phyloP scores from a whole-genome alignment of 805 yeast genomes.

The Kluyveromyces aestuarii region DNA sequence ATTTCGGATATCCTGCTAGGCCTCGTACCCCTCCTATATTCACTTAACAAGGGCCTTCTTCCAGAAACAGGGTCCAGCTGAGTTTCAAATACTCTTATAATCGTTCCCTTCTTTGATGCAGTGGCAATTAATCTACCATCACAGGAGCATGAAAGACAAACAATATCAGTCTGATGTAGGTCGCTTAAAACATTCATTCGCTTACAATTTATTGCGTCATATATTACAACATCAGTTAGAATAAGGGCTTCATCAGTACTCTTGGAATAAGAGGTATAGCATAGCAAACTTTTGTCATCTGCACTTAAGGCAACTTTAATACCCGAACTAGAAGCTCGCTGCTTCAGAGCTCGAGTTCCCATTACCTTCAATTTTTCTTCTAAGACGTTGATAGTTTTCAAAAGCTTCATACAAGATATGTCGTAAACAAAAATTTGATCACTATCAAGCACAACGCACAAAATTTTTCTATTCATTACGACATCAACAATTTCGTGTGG shows the following conservation, averaged over 20 bases:
- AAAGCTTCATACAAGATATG: conserved; percentile 76
- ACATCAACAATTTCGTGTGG: conserved; percentile 67
- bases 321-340: neutral
- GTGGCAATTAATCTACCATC: conserved; percentile 58
- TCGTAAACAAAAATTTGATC: conserved; percentile 87
- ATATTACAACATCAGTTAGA: conserved; percentile 48
- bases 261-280: conserved; percentile 21
- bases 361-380: conserved; percentile 10
- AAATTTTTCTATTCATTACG: conserved; percentile 70
- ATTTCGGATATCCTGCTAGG: conserved; percentile 64
- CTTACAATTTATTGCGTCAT: conserved; percentile 63
- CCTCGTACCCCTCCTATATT: conserved; percentile 67
- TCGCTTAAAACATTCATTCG: conserved; percentile 47
- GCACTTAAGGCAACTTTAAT: conserved; percentile 19
- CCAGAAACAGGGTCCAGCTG: conserved; percentile 37
- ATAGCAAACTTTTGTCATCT: conserved; percentile 26
- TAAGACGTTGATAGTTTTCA: conserved; percentile 52
- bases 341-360: neutral
- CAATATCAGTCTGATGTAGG: conserved; percentile 25
- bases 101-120: conserved; percentile 64
- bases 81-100: conserved; percentile 50
- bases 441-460: conserved; percentile 58
- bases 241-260: conserved; percentile 26
- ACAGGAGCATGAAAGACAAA: conserved; percentile 36
- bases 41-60: conserved; percentile 29